Evolutionary conservation across 805 yeast species (phyloP), one percentile per base, ranked within the genome.

Genomic region (Candida namnaoensis): DNA sequence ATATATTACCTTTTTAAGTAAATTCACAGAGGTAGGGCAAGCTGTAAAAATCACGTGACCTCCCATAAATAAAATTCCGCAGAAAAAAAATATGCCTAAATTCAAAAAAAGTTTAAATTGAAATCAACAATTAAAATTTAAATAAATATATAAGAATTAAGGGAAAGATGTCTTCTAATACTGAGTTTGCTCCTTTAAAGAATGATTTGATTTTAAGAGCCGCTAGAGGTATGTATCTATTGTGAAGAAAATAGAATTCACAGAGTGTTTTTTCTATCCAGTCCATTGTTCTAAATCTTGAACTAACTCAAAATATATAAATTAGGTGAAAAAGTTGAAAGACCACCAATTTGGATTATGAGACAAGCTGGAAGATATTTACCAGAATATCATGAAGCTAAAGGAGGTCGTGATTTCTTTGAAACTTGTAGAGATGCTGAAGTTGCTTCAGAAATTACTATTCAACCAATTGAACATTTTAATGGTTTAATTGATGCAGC

Each of bases 271-370:
- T 19, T 19, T 3, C 19, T 19, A 19, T 3, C 3, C 19, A 19
- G 3, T 19, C 19, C 2, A 3, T 19, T 19, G 19, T 19, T 19
- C 19, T 19, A 19, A 9, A 11, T 9, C 11, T 27, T 11, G 15
- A 12, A 39, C 30, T 33, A 38, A 15, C 41, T 26, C 8, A 9
- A 27, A 28, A 5, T 5, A 25, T 30, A n/a, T 34, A 55, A 66
- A 7, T 12, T 12, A 46, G 46, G 83, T 40, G 95, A 91, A 58
- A 67, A 66, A 45, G 97, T 91, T 35, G 98, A 93, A 64, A 79
- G 99, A 59, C 97, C 99, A 2, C 99, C 99, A 15, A 79, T 93
- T 46, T 93, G 97, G 97, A 83, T 90, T 51, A 88, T 88, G 97
- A 78, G 97, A 64, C 97, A 88, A 68, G 97, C 97, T n/a, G 97